A percentile compares a stretch with the other conserved stretches of the same genome.
These are phyloP conservation scores for Micromonas pusilla DNA, from an alignment of 139 green algal genomes.

Conservation along the genomic window DNA sequence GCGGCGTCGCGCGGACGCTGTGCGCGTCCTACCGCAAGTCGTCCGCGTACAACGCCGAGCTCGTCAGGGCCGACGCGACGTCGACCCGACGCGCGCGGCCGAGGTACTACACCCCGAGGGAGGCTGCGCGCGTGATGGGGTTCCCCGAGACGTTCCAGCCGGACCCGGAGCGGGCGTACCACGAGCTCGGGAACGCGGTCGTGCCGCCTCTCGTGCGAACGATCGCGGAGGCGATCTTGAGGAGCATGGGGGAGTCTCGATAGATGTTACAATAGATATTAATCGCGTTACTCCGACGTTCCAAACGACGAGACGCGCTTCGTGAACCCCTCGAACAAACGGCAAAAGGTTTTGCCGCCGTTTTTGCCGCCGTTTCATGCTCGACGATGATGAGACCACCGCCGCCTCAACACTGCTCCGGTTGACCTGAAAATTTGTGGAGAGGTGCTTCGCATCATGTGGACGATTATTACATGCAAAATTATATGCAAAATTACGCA, in stretches of 20 bases:
- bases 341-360: not conserved
- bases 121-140: conserved; percentile 15
- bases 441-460: too few relatives aligned
- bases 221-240: not conserved
- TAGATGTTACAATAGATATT: too few relatives aligned
- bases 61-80: not conserved
- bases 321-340: too few relatives aligned
- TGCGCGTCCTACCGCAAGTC: not conserved
- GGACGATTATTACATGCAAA: too few relatives aligned
- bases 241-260: not conserved
- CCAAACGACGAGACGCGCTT: too few relatives aligned
- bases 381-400: not conserved
- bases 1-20: conserved; percentile 3
- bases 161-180: conserved; percentile 18
- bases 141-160: conserved; percentile 22
- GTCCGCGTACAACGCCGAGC: not conserved
- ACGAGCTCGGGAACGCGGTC: conserved; percentile 28
- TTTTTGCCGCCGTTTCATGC: not conserved
- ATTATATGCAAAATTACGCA: too few relatives aligned
- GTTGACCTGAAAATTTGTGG: not conserved
- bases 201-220: not conserved
- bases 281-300: too few relatives aligned
- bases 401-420: not conserved
- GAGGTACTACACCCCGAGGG: conserved; percentile 21
- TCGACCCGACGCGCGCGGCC: not conserved